Base-by-base conservation (phyloP, 2,329 filamentous ascomycete genomes). In the Aureobasidium sp. region DNA sequence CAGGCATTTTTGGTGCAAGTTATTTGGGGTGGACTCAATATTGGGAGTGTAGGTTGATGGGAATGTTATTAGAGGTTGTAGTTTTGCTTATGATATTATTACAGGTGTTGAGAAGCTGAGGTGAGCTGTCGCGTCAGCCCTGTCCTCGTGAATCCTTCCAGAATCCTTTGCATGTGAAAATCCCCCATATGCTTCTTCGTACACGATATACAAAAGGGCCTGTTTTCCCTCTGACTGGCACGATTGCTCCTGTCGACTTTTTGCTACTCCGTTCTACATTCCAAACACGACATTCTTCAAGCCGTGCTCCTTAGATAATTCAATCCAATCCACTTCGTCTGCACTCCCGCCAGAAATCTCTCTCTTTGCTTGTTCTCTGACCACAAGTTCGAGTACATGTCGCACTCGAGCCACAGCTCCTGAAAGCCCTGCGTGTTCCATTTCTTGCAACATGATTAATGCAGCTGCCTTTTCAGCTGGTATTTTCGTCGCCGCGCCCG, bases 241-340 rank as follows among this genome's bases (percentile, higher is more conserved):
- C 41, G 1, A 21, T 10, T 16, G 41, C 13, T 13, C 4, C 11
- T 11, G 16, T 27, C 10, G 13, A 16, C 42, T 45, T 13, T 11
- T 7, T 30, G 1, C 7, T 15, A 8, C 29, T 25, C 25, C 11
- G 21, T 21, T 5, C 16, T 32, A 80, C 67, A 81, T 71, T 34
- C 79, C 78, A 70, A 80, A 81, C 66, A 79, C 80, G 2, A 83
- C 78, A 60, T 83, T 73, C 55, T 75, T 74, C 63, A 80, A 65
- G 3, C 77, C 76, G 59, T 74, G 72, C 63, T 77, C 74, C 45
- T 72, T 69, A 69, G 81, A 76, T 27, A 82, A 67, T 30, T 76
- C 74, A 30, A 79, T 67, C 81, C 81, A 83, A 64, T 81, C 78
- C 32, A 83, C 75, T 65, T 76, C 74, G 55, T 77, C 71, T 57